Evolutionary conservation across 768 basidiomycete species (phyloP).

Genomic region (Ephemerocybe angulata): DNA sequence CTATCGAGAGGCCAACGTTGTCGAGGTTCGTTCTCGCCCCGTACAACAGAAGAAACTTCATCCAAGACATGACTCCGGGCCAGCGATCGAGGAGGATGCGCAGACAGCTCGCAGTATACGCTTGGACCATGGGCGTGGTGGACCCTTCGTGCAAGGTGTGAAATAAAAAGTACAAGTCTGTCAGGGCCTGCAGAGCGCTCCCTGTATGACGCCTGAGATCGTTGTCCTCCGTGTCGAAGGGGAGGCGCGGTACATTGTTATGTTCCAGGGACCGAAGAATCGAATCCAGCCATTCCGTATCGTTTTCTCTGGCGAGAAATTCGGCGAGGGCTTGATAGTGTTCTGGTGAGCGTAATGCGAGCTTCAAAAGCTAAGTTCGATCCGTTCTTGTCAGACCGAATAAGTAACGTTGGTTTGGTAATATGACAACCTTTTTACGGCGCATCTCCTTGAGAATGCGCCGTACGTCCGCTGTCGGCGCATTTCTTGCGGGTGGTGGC

Average conservation of each 20-base stretch:
- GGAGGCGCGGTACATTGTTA: not conserved
- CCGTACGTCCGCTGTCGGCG: no score
- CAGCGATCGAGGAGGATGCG: not conserved
- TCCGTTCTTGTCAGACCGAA: no score
- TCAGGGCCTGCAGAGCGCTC: not conserved
- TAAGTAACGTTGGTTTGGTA: no score
- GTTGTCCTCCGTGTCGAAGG: not conserved
- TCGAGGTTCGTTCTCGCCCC: not conserved
- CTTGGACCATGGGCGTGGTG: not conserved
- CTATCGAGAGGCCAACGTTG: no score
- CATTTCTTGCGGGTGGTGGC: no score
- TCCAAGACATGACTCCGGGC: not conserved
- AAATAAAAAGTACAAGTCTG: not conserved
- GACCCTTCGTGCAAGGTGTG: not conserved
- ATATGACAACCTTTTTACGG: no score
- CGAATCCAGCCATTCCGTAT: not conserved
- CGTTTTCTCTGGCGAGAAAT: not conserved
- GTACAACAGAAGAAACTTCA: not conserved
- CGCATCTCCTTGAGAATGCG: no score
- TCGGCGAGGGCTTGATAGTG: not conserved
- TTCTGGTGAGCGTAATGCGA: not conserved
- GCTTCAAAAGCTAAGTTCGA: no score
- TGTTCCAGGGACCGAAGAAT: not conserved
- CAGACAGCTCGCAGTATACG: not conserved
- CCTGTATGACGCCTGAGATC: not conserved